Conservation (phyloP, 208 protist species). For the Crithidia bombi region DNA sequence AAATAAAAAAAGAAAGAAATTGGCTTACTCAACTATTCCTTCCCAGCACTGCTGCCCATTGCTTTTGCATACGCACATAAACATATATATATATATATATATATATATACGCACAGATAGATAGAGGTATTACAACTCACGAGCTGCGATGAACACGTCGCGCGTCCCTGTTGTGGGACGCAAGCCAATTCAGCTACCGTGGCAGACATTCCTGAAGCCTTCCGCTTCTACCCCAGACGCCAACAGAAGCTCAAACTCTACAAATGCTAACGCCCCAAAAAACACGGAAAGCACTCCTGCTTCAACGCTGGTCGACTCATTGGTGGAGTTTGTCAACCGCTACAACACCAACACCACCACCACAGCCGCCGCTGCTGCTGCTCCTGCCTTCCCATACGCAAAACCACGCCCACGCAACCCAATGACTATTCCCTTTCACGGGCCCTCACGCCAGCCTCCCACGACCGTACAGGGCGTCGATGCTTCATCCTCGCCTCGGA, state of each 20-base stretch:
- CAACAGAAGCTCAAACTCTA: not conserved
- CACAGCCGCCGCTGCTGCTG: not conserved
- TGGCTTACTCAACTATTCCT: no score
- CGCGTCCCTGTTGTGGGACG: not conserved
- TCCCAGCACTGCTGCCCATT: no score
- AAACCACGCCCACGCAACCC: not conserved
- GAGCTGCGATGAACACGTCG: not conserved
- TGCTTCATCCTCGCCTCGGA: no score
- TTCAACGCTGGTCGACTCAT: not conserved
- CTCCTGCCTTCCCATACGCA: not conserved
- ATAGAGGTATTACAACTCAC: no score
- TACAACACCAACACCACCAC: not conserved
- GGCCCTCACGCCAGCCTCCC: no score
- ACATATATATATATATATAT: slow-evolving; percentile 16
- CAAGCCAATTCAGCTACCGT: slow-evolving; percentile 5
- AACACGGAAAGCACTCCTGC: no score
- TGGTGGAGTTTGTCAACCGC: not conserved
- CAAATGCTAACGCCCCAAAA: no score
- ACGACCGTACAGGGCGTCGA: no score
- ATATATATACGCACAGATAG: not conserved
- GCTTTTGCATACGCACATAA: not conserved
- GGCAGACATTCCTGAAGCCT: not conserved
- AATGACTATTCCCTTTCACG: no score
- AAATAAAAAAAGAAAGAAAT: no score
- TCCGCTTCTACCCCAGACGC: not conserved